Evolutionary conservation across 2,329 filamentous ascomycete genomes (phyloP).

Genomic region (Pyrenochaeta sp.): DNA sequence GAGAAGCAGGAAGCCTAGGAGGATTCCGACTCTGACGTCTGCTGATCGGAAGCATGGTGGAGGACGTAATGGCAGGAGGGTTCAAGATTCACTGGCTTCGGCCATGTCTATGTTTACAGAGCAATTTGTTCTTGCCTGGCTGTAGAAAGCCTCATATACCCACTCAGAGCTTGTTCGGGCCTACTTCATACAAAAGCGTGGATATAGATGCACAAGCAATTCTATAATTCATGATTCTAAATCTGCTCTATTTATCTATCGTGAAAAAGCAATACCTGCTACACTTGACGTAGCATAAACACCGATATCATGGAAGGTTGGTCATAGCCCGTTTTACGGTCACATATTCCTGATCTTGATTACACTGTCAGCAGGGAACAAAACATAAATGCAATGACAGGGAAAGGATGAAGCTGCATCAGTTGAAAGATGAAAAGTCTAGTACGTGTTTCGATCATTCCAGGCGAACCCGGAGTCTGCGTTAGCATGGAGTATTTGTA

Average conservation of each 20-base stretch:
- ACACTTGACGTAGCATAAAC: too few relatives aligned
- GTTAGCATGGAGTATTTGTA: constrained; percentile 49
- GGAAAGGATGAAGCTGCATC: constrained; percentile 22
- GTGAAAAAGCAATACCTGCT: too few relatives aligned
- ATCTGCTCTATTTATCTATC: too few relatives aligned
- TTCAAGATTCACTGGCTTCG: not conserved
- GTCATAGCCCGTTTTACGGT: too few relatives aligned
- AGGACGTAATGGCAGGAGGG: constrained; percentile 6
- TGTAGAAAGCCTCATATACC: constrained; percentile 24
- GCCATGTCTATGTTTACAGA: too few relatives aligned
- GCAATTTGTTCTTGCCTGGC: constrained; percentile 3
- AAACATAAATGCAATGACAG: not conserved
- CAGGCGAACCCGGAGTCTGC: constrained; percentile 42
- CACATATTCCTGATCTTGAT: too few relatives aligned
- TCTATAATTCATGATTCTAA: too few relatives aligned
- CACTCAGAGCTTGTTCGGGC: too few relatives aligned
- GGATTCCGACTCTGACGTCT: not conserved
- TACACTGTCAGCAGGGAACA: constrained; percentile 10
- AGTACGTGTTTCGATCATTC: constrained; percentile 45
- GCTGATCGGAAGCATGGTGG: not conserved
- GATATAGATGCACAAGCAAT: too few relatives aligned
- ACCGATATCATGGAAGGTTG: too few relatives aligned
- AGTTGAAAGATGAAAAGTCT: constrained; percentile 52
- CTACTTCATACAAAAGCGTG: too few relatives aligned
- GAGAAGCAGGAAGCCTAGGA: constrained; percentile 1